Evolutionary conservation across 306 rosid species (phyloP).

Genomic region (Styphnolobium japonicum): DNA sequence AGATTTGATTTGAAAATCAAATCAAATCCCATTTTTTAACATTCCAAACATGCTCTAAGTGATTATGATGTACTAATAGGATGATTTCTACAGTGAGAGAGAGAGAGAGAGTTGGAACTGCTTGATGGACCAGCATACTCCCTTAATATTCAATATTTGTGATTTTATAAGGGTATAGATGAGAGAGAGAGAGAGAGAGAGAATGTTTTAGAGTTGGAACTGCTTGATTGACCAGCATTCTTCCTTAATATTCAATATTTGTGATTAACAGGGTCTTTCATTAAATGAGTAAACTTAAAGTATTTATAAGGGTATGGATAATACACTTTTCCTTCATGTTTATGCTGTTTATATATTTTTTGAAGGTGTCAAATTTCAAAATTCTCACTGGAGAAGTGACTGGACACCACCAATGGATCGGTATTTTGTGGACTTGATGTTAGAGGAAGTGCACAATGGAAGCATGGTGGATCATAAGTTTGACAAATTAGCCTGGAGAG

Average conservation of each 20-base stretch:
- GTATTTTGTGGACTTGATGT: conserved; percentile 56
- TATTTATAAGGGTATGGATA: background rate
- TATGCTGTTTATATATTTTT: background rate
- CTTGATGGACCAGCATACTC: no score
- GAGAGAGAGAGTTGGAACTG: no score
- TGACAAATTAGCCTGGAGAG: conserved; percentile 46
- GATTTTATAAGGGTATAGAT: no score
- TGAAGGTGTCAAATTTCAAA: conserved; percentile 34
- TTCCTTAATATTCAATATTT: background rate
- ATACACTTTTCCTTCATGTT: background rate
- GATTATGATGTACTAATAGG: background rate
- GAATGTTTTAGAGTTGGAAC: no score
- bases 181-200: background rate
- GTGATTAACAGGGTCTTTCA: background rate
- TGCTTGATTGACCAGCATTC: no score
- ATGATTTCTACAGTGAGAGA: background rate
- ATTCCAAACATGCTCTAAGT: no score
- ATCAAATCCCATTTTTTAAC: no score
- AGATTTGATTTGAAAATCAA: no score
- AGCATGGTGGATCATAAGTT: conserved; percentile 43
- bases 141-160: background rate
- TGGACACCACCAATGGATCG: conserved; percentile 58
- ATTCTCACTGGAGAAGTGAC: conserved; percentile 34
- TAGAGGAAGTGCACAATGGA: conserved; percentile 46
- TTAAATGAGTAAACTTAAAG: background rate